Conservation (phyloP, 257 asterid genomes). For the Solanum etuberosum region DNA sequence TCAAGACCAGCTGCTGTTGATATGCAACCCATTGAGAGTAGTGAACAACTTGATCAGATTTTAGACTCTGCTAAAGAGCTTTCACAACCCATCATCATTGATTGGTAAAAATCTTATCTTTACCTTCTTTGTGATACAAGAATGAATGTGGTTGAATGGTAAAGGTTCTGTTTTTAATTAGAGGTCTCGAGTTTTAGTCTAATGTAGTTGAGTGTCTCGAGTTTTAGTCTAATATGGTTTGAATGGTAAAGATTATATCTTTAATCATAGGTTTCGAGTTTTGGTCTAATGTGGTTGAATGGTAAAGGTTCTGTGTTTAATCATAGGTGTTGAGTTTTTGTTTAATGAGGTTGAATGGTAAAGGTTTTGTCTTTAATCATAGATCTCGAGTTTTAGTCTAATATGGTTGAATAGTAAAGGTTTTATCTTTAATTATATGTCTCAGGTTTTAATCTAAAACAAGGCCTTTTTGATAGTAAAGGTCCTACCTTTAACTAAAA, state of each 20-base stretch:
- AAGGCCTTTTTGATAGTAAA: no score
- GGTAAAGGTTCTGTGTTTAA: neutral
- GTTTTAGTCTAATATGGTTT: neutral
- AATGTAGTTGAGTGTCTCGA: neutral
- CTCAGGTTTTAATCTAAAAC: no score
- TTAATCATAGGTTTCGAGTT: neutral
- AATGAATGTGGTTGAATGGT: neutral
- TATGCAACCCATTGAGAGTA: slow-evolving; percentile 45
- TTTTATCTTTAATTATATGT: neutral
- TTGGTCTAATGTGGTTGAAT: neutral
- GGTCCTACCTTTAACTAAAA: accelerated
- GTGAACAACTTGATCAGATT: slow-evolving; percentile 57
- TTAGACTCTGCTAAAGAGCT: slow-evolving; percentile 39
- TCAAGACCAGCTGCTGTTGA: slow-evolving; percentile 26
- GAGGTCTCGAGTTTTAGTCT: neutral
- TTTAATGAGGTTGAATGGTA: neutral
- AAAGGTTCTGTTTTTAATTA: neutral
- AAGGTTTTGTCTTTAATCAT: neutral
- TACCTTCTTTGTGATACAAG: neutral
- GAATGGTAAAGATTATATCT: neutral
- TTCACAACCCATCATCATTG: slow-evolving; percentile 66
- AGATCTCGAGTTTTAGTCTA: neutral
- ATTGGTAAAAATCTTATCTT: slow-evolving; percentile 32
- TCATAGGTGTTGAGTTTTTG: neutral
- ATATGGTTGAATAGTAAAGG: neutral